These are phyloP conservation scores for Cyclospora cayetanensis DNA, from an alignment of 169 alveolate genomes.

Conservation along the genomic window DNA sequence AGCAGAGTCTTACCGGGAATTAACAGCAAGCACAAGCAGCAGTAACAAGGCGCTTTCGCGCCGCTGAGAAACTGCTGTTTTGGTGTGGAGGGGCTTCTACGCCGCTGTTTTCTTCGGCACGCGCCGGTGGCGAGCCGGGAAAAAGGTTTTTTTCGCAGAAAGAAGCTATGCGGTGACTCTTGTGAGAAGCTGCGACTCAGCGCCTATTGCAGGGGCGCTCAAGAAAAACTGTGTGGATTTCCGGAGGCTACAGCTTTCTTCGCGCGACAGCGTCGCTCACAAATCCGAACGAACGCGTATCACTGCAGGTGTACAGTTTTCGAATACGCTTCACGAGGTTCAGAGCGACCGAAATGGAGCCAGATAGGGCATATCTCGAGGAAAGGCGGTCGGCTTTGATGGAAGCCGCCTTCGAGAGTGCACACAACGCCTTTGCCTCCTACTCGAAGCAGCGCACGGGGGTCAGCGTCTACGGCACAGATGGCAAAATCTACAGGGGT, in stretches of 20 bases:
- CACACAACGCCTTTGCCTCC: not conserved
- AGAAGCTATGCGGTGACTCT: no score
- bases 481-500: not conserved
- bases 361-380: not conserved
- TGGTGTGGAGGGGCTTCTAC: no score
- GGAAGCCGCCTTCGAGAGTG: not conserved
- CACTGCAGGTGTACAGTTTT: not conserved
- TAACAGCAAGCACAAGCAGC: no score
- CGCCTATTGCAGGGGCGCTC: not conserved
- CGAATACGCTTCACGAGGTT: not conserved
- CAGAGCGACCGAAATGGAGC: not conserved
- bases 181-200: no score
- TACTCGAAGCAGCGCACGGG: not conserved
- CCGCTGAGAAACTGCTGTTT: no score
- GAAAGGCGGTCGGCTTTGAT: not conserved
- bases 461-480: constrained; percentile 20
- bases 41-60: no score
- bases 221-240: not conserved
- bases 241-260: not conserved
- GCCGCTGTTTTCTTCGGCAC: no score
- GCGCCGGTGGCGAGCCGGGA: no score
- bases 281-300: not conserved
- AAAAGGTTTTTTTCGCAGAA: no score
- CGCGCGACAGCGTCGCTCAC: not conserved
- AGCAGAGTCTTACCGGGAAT: no score